These are phyloP conservation scores for Syzygium syzygioides DNA, from an alignment of 441 rosid genomes.

Conservation along the genomic window DNA sequence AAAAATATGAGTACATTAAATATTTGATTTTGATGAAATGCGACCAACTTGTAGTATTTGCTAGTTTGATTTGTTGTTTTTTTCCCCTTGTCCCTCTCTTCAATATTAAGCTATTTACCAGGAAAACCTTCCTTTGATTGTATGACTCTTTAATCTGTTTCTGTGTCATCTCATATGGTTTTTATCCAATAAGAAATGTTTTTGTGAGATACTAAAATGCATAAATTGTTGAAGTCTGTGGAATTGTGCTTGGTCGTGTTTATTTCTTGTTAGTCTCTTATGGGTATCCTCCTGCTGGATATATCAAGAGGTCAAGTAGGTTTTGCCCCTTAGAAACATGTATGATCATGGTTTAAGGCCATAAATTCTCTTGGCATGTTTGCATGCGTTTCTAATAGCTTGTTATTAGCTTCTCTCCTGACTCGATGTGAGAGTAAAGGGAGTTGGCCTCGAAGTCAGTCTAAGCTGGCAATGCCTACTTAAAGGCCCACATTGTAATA, in stretches of 20 bases:
- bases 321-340: neutral
- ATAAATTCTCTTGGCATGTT: neutral
- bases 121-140: neutral
- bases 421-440: neutral
- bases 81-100: neutral
- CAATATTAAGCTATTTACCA: neutral
- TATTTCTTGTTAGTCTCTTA: neutral
- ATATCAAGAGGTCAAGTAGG: neutral
- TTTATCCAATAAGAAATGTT: neutral
- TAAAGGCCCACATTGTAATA: neutral
- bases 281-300: neutral
- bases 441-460: neutral
- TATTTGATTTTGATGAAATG: neutral
- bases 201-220: neutral
- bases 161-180: neutral
- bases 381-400: neutral
- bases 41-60: neutral
- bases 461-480: neutral
- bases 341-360: neutral
- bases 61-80: neutral
- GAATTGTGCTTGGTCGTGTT: neutral
- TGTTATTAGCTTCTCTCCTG: neutral
- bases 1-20: neutral
- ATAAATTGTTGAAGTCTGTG: neutral
- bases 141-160: neutral